A percentile compares a stretch with the other conserved stretches of the same genome.
These are phyloP conservation scores for Bipolaris gigantea DNA, from an alignment of 2,329 filamentous ascomycete species.

Conservation along the genomic window DNA sequence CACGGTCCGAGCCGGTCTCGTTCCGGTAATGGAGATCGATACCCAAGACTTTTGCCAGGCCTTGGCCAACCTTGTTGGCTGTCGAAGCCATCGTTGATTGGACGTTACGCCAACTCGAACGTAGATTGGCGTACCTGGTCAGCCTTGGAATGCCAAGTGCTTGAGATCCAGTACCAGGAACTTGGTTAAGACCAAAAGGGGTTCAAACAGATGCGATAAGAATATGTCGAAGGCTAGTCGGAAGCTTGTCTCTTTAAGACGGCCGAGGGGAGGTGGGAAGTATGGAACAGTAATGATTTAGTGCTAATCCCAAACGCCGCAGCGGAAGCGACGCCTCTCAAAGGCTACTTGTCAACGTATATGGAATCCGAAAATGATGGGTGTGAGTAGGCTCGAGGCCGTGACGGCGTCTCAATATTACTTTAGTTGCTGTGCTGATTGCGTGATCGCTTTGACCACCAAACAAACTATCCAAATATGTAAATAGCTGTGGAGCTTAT, in stretches of 20 bases:
- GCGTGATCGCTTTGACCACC: constrained; percentile 6
- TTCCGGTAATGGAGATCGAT: constrained; percentile 78
- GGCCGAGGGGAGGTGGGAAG: constrained; percentile 11
- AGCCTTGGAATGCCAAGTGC: constrained; percentile 20
- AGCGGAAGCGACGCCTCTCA: neutral
- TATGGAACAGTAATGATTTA: constrained; percentile 12
- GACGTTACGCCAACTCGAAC: neutral
- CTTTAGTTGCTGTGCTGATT: constrained; percentile 1
- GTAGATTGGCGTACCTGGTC: constrained; percentile 7
- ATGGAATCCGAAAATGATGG: constrained; percentile 11
- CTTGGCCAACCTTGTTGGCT: constrained; percentile 65
- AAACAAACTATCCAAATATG: neutral
- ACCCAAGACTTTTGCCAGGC: constrained; percentile 75
- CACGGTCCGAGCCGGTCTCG: constrained; percentile 59
- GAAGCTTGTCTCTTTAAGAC: constrained; percentile 30
- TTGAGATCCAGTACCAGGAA: constrained; percentile 6
- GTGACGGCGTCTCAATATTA: neutral
- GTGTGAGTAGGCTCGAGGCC: constrained; percentile 10
- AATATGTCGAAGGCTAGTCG: constrained; percentile 26
- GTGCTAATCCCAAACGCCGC: constrained; percentile 1
- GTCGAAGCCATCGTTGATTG: constrained; percentile 31
- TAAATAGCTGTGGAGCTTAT: neutral
- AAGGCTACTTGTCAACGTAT: neutral
- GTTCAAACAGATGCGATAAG: constrained; percentile 27
- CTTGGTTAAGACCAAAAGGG: constrained; percentile 32